Percentiles rank a stretch among this genome's conserved stretches.
Evolutionary conservation across 257 asterid genomes (phyloP).

Genomic region (Solanum tarapatanum): DNA sequence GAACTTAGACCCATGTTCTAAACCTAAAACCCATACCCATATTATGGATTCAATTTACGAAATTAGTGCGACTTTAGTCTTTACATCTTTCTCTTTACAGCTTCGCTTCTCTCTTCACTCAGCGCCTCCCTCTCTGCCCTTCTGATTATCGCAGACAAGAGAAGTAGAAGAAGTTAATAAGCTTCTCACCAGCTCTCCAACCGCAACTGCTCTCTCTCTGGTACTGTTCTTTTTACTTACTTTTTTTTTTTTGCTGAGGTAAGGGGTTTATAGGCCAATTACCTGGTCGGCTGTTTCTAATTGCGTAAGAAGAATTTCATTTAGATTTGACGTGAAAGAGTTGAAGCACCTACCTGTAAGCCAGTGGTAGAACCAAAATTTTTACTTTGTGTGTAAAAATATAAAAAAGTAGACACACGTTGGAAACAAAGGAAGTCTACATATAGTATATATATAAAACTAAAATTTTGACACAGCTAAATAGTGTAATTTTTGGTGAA

Average conservation of each 20-base stretch:
- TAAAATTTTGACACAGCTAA: not conserved
- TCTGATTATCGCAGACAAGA: not conserved
- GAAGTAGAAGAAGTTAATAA: not conserved
- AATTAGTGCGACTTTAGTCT: not conserved
- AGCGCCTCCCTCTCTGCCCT: not conserved
- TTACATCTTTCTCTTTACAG: not conserved
- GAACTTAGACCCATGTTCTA: not conserved
- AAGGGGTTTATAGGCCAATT: not conserved
- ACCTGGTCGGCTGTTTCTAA: not conserved
- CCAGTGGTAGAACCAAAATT: not conserved
- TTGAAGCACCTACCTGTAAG: not conserved
- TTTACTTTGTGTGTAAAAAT: not conserved
- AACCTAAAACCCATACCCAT: not conserved
- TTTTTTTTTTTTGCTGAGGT: not conserved
- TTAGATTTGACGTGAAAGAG: not conserved
- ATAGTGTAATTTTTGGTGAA: not conserved
- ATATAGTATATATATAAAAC: not conserved
- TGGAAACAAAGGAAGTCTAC: not conserved
- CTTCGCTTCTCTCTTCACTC: not conserved
- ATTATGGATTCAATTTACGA: not conserved
- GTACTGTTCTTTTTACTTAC: not conserved
- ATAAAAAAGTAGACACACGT: not conserved
- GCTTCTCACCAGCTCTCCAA: not conserved
- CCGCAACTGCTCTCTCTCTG: not conserved
- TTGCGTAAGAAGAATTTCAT: not conserved